Base-by-base conservation (phyloP, 768 basidiomycete species). In the Clitopilus hobsonii region DNA sequence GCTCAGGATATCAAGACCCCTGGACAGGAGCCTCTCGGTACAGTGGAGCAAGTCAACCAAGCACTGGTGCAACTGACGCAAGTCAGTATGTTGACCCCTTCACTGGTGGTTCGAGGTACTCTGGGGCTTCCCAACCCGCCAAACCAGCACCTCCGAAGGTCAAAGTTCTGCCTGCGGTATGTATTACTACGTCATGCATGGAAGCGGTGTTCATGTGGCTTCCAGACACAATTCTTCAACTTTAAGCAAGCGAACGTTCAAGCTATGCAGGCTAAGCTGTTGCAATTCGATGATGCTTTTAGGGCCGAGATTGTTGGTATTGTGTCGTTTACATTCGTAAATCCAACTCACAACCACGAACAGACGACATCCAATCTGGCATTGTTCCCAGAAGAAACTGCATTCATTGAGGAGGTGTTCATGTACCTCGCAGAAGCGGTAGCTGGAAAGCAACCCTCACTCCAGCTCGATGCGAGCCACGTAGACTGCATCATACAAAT, bases 181-280 rank as follows among this genome's bases (percentile, higher is more conserved):
- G 78, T 67, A 13, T 26, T 32, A 23, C 2, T 45, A 10, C 25
- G 5, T 29, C 1, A 14, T 25, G 41, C 6, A 10, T 32, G 14
- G 2, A 24, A 14, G 45, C 7, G 25, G 18, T 18, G 30, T 25
- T 10, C 41, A 20, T 8, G 27, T n/a, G 10, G 8, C 49, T 36
- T 2, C 47, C 41, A 92, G 90, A 73, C 77, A 38, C 82, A 78
- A 32, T 75, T 79, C 38, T 79, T 92, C 18, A 74, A 79, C n/a
- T 96, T 98, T 76, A 91, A 89, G 59, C 90, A 93, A 74, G 91
- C 85, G 2, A 83, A 80, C 66, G 79, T 95, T 24, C 63, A 76
- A 20, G 90, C 90, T 16, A 91, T 95, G 84, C 85, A 83, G 63
- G 76, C 77, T 20, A 95, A 95, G 69, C 63, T 93, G 18, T 77